Percentiles rank a stretch among this genome's conserved stretches.
phyloP scores from a whole-genome alignment of 2,329 filamentous ascomycete species.

The Paracoccidioides brasiliensis region DNA sequence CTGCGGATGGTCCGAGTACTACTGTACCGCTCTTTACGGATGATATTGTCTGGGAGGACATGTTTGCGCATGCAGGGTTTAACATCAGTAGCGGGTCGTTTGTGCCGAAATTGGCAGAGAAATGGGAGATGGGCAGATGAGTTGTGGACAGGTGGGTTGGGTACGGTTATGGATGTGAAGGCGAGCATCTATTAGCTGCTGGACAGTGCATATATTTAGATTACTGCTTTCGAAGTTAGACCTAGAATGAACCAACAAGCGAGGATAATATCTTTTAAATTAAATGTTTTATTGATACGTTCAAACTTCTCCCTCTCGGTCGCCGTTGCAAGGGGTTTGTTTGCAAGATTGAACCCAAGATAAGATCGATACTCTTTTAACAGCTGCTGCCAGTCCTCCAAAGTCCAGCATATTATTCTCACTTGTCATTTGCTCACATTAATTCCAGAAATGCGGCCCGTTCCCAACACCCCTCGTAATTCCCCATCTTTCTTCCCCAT shows the following conservation, averaged over 20 bases:
- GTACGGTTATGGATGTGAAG: no score
- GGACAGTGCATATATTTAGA: not conserved
- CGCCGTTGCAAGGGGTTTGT: no score
- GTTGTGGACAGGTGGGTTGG: not conserved
- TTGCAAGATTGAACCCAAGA: no score
- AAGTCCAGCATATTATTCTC: no score
- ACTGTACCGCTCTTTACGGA: conserved; percentile 10
- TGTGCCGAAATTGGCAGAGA: conserved; percentile 10
- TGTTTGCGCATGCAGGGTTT: conserved; percentile 15
- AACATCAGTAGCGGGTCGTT: conserved; percentile 14
- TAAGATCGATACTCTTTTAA: no score
- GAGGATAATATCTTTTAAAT: not conserved
- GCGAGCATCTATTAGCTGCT: not conserved
- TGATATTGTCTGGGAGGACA: conserved; percentile 11
- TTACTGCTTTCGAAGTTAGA: not conserved
- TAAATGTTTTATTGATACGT: not conserved
- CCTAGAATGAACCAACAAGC: not conserved
- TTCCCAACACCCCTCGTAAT: not conserved
- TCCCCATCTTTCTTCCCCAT: not conserved
- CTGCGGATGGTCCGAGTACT: not conserved
- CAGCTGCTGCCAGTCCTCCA: no score
- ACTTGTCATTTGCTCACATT: not conserved
- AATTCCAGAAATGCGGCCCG: not conserved
- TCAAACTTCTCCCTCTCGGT: not conserved
- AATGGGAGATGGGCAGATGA: not conserved